Percentiles rank a stretch among this genome's conserved stretches.
Conservation (phyloP, 352 stramenopile genomes). For the Peronosclerospora sorghi region DNA sequence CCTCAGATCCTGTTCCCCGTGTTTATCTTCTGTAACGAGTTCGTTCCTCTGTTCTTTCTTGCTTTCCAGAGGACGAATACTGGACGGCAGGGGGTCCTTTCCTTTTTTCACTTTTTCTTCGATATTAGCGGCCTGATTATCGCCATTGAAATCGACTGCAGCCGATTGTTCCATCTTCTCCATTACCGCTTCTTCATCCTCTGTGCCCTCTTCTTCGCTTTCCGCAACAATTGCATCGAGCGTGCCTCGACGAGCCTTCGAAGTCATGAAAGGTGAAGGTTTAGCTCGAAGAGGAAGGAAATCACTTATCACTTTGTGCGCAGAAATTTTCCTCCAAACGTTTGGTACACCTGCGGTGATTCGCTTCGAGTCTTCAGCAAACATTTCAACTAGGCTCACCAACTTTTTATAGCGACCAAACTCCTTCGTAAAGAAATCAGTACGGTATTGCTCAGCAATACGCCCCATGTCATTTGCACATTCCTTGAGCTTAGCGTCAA, state of each 20-base stretch:
- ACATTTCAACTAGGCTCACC: conserved; percentile 47
- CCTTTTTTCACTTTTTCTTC: conserved; percentile 10
- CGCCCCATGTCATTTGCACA: conserved; percentile 28
- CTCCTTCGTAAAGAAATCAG: conserved; percentile 46
- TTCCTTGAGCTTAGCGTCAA: conserved; percentile 50
- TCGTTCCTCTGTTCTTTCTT: conserved; percentile 21
- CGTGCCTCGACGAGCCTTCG: conserved; percentile 29
- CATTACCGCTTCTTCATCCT: conserved; percentile 32
- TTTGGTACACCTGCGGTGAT: conserved; percentile 33
- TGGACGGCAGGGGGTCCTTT: conserved; percentile 1
- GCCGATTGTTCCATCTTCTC: conserved; percentile 17
- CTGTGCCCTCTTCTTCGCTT: conserved; percentile 38
- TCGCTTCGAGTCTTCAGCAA: conserved; percentile 42
- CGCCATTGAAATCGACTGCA: conserved; percentile 7
- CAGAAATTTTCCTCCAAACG: conserved; percentile 51
- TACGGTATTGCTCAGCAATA: conserved; percentile 29
- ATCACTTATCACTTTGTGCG: conserved; percentile 31
- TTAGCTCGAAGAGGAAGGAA: conserved; percentile 29
- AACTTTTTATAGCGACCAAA: conserved; percentile 71
- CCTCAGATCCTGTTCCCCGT: conserved; percentile 3
- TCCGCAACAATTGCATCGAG: conserved; percentile 54
- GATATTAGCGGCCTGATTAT: conserved; percentile 15
- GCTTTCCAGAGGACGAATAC: conserved; percentile 10
- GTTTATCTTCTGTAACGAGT: not conserved
- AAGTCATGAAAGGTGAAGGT: not conserved